Evolutionary conservation across 768 basidiomycete species (phyloP), one percentile per base, ranked within the genome.

Genomic region (Aureoboletus auriporus): DNA sequence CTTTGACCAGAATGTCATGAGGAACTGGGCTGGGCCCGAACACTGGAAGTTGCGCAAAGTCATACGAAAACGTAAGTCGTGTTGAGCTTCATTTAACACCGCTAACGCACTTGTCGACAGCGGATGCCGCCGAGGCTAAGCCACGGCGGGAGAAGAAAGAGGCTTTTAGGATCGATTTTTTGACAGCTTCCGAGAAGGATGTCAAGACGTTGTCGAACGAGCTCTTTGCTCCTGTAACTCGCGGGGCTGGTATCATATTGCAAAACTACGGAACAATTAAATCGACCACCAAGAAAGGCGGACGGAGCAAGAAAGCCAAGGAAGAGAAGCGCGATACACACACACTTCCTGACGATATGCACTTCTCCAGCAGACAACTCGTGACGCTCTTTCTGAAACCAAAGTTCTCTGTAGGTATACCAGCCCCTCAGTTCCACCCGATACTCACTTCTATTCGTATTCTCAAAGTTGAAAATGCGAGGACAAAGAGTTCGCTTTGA

Each of bases 11-110:
- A 82, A 74, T 52, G 77, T 89, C 59, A 74, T 84, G 58, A 95
- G 90, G 76, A 95, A 95, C 57, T 99, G 96, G 96, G 96, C 96
- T 4, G 96, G 96, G 0, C 94, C 94, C 8, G 92, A 98, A 67
- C 96, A 99, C 63, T 99, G 96, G 95, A 98, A 95, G 65, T 67
- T 98, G 60, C 74, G 88, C 52, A 88, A 84, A 62, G 77, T 84
- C n/a, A 73, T 92, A 44, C 79, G 87, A 51, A 80, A 78, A 74
- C 78, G 92, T 94, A 54, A 68, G 82, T 66, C 11, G 46, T 38
- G 6, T 12, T 41, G 16, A 26, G 26, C n/a, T 41, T 40, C 10
- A 20, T 42, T 41, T 34, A 17, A 23, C 42, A 47, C 39, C 42
- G 49, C 44, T 35, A 27, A 29, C 26, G 7, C 45, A 49, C 23